phyloP scores from a whole-genome alignment of 1,139 yeast genomes.

The Debaryomyces coudertii region DNA sequence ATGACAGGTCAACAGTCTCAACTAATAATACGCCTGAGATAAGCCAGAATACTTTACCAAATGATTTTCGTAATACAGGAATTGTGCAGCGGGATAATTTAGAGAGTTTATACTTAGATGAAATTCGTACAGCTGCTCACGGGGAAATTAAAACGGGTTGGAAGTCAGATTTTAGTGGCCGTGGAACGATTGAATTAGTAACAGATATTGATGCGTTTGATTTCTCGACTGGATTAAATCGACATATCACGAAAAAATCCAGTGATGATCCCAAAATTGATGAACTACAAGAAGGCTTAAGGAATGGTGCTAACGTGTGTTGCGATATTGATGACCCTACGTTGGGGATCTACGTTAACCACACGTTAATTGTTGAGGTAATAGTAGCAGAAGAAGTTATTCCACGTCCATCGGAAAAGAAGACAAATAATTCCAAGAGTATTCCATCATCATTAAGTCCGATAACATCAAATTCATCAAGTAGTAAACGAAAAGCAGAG shows the following conservation, averaged over 20 bases:
- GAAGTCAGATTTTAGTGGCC: conserved; percentile 84
- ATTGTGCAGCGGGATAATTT: conserved; percentile 13
- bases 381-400: conserved; percentile 90
- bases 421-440: conserved; percentile 14
- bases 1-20: background rate
- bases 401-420: conserved; percentile 32
- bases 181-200: conserved; percentile 76
- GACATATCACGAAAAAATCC: conserved; percentile 31
- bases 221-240: conserved; percentile 56
- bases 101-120: conserved; percentile 62
- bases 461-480: conserved; percentile 22
- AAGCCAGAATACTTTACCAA: background rate
- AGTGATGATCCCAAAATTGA: conserved; percentile 33
- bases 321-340: conserved; percentile 85
- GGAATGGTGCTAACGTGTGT: conserved; percentile 60
- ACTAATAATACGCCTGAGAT: background rate
- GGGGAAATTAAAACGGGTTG: conserved; percentile 90
- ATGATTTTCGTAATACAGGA: background rate
- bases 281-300: conserved; percentile 30
- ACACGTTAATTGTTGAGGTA: conserved; percentile 77
- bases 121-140: conserved; percentile 67
- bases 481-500: conserved; percentile 7
- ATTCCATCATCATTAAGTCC: conserved; percentile 10
- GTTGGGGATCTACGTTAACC: conserved; percentile 75
- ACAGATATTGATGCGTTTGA: conserved; percentile 65